Percentiles rank a stretch among this genome's conserved stretches.
Conservation (phyloP, 306 rosid species). For the Casuarina glauca region DNA sequence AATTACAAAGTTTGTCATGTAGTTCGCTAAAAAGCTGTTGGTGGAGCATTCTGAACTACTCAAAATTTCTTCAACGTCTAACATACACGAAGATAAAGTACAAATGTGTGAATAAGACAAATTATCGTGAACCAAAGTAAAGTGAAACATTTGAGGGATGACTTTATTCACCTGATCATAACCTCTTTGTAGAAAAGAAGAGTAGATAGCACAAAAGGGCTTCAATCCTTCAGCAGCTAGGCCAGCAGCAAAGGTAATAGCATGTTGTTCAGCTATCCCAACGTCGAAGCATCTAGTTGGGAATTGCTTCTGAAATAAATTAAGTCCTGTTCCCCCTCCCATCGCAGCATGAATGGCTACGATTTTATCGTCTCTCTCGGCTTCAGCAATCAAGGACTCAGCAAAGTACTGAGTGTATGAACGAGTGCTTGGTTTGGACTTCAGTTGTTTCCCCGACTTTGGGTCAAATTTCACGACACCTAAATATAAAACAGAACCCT, state of each 20-base stretch:
- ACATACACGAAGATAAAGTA: neutral
- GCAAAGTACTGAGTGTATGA: slow-evolving; percentile 62
- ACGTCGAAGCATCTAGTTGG: slow-evolving; percentile 63
- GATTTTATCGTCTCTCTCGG: slow-evolving; percentile 48
- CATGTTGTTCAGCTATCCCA: slow-evolving; percentile 74
- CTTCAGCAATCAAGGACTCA: slow-evolving; percentile 58
- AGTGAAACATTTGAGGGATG: neutral
- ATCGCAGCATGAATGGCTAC: slow-evolving; percentile 70
- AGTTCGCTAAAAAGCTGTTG: neutral
- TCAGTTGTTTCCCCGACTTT: slow-evolving; percentile 54
- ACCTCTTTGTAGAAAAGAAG: slow-evolving; percentile 66
- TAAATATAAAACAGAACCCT: slow-evolving; percentile 15
- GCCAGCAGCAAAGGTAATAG: slow-evolving; percentile 69
- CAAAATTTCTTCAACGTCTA: neutral
- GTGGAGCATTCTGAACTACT: neutral
- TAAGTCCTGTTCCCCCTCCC: slow-evolving; percentile 83
- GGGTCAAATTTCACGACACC: slow-evolving; percentile 70
- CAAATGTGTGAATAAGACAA: neutral
- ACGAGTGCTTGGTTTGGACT: slow-evolving; percentile 33
- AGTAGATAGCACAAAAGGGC: slow-evolving; percentile 70
- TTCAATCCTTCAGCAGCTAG: slow-evolving; percentile 59
- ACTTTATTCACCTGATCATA: slow-evolving; percentile 56
- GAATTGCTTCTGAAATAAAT: slow-evolving; percentile 55
- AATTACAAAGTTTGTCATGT: too few relatives aligned
- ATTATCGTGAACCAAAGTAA: neutral